Conservation (phyloP, 306 rosid genomes). For the cucumber (Cucumis sativus) region DNA sequence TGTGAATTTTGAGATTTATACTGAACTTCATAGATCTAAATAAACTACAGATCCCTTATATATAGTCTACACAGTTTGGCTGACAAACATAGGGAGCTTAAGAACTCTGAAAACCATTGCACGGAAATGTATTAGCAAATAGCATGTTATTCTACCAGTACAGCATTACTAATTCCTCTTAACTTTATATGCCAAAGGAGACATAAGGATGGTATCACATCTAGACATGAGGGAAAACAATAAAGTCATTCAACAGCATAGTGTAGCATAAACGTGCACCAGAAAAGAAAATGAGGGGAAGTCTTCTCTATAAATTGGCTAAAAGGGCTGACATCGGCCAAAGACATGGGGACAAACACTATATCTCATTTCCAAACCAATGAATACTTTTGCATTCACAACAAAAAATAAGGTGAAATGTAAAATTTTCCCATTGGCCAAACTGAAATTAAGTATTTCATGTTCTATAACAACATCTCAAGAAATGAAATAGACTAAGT, state of each 20-base stretch:
- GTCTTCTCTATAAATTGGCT: background rate
- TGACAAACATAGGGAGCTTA: background rate
- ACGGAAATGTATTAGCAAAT: background rate
- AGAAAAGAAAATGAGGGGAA: background rate
- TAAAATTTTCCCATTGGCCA: background rate
- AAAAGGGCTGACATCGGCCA: background rate
- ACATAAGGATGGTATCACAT: background rate
- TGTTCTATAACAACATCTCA: background rate
- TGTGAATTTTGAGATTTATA: background rate
- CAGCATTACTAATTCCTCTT: background rate
- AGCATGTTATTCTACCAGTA: background rate
- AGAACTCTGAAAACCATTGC: background rate
- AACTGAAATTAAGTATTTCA: background rate
- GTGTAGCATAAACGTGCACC: background rate
- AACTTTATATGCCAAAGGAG: background rate
- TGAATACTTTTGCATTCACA: background rate
- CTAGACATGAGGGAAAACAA: background rate
- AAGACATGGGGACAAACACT: background rate
- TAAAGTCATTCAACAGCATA: background rate
- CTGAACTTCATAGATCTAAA: background rate
- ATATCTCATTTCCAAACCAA: background rate
- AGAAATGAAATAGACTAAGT: background rate
- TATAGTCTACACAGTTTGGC: background rate
- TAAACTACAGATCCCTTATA: background rate
- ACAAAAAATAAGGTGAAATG: background rate